Evolutionary conservation across 2,329 filamentous ascomycete genomes (phyloP).

Genomic region (Fusarium floridanum): DNA sequence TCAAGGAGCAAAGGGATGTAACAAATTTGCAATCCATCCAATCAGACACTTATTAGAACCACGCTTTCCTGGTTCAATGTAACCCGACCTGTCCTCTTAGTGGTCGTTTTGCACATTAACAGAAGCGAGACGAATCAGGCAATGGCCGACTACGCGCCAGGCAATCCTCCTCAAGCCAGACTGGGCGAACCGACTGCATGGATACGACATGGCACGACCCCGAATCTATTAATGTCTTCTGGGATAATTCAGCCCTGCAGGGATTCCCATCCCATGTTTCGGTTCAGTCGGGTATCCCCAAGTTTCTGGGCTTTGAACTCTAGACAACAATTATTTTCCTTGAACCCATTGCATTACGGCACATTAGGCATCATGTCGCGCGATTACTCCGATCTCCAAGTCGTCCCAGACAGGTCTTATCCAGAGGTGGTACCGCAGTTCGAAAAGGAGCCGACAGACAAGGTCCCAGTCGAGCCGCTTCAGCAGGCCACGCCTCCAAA

Average conservation of each 20-base stretch:
- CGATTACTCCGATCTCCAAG: neutral
- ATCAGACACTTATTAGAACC: neutral
- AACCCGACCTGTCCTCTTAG: neutral
- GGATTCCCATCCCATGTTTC: neutral
- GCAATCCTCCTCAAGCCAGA: neutral
- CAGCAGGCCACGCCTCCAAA: neutral
- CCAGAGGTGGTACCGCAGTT: neutral
- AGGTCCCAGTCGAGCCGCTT: neutral
- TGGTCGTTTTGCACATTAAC: neutral
- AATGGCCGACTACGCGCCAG: neutral
- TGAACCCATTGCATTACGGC: neutral
- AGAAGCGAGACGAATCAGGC: neutral
- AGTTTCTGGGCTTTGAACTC: neutral
- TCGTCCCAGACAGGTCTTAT: neutral
- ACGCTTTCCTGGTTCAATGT: neutral
- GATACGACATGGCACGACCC: neutral
- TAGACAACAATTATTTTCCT: neutral
- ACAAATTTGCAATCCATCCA: neutral
- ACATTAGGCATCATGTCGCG: neutral
- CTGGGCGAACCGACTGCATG: neutral
- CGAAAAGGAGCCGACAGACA: neutral
- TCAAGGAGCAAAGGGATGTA: neutral
- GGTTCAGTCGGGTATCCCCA: neutral
- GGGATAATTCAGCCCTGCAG: neutral
- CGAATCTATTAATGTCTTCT: neutral